Conservation (phyloP, 345 rosid species). For the Eucalyptus sp. region DNA sequence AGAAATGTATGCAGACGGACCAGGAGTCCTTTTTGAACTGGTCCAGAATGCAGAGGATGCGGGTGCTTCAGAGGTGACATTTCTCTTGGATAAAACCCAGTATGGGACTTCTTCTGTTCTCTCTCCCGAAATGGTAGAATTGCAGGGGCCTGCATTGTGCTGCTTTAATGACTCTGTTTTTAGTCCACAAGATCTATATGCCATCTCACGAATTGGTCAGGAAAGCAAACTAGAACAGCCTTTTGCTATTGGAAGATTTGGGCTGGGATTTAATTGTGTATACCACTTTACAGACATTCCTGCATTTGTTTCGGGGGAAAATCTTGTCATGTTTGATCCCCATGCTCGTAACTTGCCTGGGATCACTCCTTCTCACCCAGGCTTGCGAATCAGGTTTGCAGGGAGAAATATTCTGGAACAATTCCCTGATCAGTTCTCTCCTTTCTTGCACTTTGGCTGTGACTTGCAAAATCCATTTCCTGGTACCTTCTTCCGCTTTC, state of each 20-base stretch:
- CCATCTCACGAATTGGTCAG: conserved; percentile 97
- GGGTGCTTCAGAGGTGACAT: conserved; percentile 84
- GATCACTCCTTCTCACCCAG: conserved; percentile 93
- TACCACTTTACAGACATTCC: conserved; percentile 97
- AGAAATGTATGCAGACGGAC: conserved; percentile 99
- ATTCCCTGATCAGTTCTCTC: conserved; percentile 95
- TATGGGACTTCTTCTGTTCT: conserved; percentile 95
- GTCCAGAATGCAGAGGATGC: conserved; percentile 98
- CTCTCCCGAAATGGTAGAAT: conserved; percentile 96
- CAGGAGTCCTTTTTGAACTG: conserved; percentile 88
- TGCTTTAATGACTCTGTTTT: conserved; percentile 93
- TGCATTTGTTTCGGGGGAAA: conserved; percentile 91
- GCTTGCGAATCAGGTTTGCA: conserved; percentile 77
- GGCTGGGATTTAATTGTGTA: conserved; percentile 93
- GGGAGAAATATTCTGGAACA: conserved; percentile 88
- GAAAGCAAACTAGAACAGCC: conserved; percentile 96
- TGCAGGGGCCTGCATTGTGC: conserved; percentile 98
- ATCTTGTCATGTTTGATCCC: conserved; percentile 95
- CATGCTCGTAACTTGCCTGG: conserved; percentile 94
- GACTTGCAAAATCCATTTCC: conserved; percentile 74
- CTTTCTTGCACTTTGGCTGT: conserved; percentile 90
- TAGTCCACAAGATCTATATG: conserved; percentile 90
- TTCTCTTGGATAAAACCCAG: conserved; percentile 90
- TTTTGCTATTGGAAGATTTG: conserved; percentile 93
- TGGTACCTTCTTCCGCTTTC: conserved; percentile 94